A percentile compares a stretch with the other conserved stretches of the same genome.
Conservation (phyloP, 2,329 filamentous ascomycete species). For the Hypoxylon rubiginosum region DNA sequence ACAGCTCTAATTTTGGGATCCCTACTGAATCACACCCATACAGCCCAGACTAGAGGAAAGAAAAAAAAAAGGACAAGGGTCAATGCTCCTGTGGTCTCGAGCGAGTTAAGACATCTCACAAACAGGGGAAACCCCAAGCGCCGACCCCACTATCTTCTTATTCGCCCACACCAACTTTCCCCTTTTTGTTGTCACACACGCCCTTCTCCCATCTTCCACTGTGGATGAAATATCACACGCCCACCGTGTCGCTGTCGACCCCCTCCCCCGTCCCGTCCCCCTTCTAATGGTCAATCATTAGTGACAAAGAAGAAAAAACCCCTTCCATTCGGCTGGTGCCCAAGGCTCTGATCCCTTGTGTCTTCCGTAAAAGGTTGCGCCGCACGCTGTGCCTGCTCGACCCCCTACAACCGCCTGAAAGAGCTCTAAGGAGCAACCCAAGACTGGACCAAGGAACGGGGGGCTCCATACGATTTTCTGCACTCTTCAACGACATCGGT, state of each 20-base stretch:
- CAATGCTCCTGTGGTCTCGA: constrained; percentile 24
- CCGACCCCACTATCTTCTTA: constrained; percentile 29
- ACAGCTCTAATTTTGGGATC: constrained; percentile 1
- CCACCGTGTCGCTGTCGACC: constrained; percentile 27
- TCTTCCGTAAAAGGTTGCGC: constrained; percentile 29
- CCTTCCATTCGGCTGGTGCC: constrained; percentile 31
- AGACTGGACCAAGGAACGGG: constrained; percentile 28
- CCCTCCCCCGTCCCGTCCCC: constrained; percentile 29
- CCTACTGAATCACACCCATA: constrained; percentile 6
- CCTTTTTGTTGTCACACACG: constrained; percentile 27
- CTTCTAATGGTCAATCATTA: constrained; percentile 7
- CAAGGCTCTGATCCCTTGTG: constrained; percentile 37
- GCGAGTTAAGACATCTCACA: constrained; percentile 17
- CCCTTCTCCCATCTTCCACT: background rate
- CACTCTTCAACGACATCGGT: constrained; percentile 40
- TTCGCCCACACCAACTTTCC: constrained; percentile 36
- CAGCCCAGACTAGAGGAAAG: too few species aligned
- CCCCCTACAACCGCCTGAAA: constrained; percentile 29
- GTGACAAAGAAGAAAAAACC: constrained; percentile 37
- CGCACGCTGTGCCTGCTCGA: constrained; percentile 32
- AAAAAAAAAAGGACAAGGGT: constrained; percentile 18
- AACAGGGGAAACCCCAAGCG: constrained; percentile 27
- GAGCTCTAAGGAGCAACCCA: constrained; percentile 17
- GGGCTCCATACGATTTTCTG: constrained; percentile 38
- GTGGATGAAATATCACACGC: constrained; percentile 13